Evolutionary conservation across 805 yeast genomes (phyloP), one percentile per base, ranked within the genome.

Genomic region (Zygosaccharomyces bailii): DNA sequence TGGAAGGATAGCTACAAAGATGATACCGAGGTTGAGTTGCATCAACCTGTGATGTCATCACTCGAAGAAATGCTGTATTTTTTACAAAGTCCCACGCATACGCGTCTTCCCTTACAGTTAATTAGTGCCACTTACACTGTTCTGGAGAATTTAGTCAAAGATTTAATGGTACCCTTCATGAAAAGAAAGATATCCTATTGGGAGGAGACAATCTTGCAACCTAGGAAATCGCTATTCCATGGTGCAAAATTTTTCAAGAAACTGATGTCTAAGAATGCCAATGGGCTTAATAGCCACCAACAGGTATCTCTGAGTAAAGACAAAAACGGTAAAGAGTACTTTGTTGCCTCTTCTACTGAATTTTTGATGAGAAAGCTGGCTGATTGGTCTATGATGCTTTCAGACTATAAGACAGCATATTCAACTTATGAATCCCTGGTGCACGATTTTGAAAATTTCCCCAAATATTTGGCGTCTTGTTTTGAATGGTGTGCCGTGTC

Each of bases 311-410:
- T 60, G 4, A 52, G 69, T 24, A 60, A 66, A 40, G 86, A 74
- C 63, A 77, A 76, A 56, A 51, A 68, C 4, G 68, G 66, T 3
- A 78, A 72, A 34, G 83, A 81, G 17, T 78, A 71, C 53, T 89
- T 88, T 58, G 66, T 76, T 34, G 76, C 79, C 8, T 70, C 76
- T 2, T 71, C 88, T 0, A 74, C 82, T 1, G 96, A 88, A 54
- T 84, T 86, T 59, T 72, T 78, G 34, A 72, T 89, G 20, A 71
- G 98, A 40, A 84, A 85, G 58, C 69, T 91, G 20, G 98, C 95
- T 0, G 99, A 93, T 62, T 87, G 95, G 87, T 80, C 89, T 5
- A 80, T 91, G 56, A 86, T 93, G 80, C 66, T 90, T n/a, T 77
- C 89, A 29, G 96, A 93, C 67, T 91, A 84, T 71, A 82, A 82